A percentile compares a stretch with the other conserved stretches of the same genome.
Conservation (phyloP, 2,329 filamentous ascomycete species). For the Fusarium sambucinum region DNA sequence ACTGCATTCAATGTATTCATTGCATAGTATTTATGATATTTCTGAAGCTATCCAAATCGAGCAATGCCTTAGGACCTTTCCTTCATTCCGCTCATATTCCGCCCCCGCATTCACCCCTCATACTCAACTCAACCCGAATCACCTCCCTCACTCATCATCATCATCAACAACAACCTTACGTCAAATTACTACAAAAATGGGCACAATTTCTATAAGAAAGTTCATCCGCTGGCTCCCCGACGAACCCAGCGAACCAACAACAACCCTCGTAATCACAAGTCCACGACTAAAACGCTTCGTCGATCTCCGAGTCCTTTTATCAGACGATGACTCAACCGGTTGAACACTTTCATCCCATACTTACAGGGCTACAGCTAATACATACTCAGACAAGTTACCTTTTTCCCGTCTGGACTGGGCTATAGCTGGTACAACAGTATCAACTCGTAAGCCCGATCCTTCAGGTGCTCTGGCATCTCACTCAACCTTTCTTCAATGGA, state of each 20-base stretch:
- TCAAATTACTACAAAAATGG: no score
- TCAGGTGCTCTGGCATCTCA: slow-evolving; percentile 48
- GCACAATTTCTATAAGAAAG: slow-evolving; percentile 67
- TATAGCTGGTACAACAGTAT: slow-evolving; percentile 68
- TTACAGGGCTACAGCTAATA: not conserved
- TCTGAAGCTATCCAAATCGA: not conserved
- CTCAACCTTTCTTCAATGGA: slow-evolving; percentile 68
- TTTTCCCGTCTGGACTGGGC: slow-evolving; percentile 70
- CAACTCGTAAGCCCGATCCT: slow-evolving; percentile 46
- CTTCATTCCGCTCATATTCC: slow-evolving; percentile 17
- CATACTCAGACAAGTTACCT: slow-evolving; percentile 33
- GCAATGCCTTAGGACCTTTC: not conserved
- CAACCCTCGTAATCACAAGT: slow-evolving; percentile 73
- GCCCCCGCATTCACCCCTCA: slow-evolving; percentile 22
- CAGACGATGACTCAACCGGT: slow-evolving; percentile 41
- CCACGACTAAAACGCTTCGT: slow-evolving; percentile 66
- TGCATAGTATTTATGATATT: not conserved
- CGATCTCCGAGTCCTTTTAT: slow-evolving; percentile 67
- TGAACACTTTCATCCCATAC: not conserved
- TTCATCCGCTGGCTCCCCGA: slow-evolving; percentile 70
- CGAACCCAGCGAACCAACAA: slow-evolving; percentile 68
- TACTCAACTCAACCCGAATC: not conserved
- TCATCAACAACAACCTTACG: not conserved
- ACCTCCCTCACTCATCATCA: not conserved
- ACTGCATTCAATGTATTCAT: no score